Conservation (phyloP, 768 basidiomycete genomes). For the Amanita rimosa region DNA sequence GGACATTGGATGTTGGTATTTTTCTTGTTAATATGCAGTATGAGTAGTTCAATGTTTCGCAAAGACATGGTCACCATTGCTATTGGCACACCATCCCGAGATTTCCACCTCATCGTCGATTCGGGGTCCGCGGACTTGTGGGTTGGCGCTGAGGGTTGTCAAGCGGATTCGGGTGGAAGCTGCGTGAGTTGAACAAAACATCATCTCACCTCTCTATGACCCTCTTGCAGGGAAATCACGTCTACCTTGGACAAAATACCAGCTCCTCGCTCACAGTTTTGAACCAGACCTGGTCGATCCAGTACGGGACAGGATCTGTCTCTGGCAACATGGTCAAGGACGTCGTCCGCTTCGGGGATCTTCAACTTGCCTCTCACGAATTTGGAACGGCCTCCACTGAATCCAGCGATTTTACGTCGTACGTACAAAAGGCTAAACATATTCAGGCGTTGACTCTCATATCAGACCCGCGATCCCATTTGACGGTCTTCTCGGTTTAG, state of each 20-base stretch:
- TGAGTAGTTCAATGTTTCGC: background rate
- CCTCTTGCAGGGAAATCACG: slow-evolving; percentile 22
- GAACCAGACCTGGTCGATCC: slow-evolving; percentile 34
- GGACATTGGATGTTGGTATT: slow-evolving; percentile 36
- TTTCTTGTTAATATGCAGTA: background rate
- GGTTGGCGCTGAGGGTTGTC: slow-evolving; percentile 38
- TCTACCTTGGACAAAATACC: slow-evolving; percentile 41
- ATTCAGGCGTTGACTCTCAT: background rate
- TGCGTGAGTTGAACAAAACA: slow-evolving; percentile 14
- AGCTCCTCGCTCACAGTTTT: slow-evolving; percentile 48
- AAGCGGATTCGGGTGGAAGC: slow-evolving; percentile 17
- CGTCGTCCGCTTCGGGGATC: slow-evolving; percentile 44
- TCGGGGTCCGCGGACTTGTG: slow-evolving; percentile 55
- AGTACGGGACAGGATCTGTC: slow-evolving; percentile 46
- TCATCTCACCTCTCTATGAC: background rate
- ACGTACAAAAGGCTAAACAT: slow-evolving; percentile 4
- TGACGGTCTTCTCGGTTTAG: slow-evolving; percentile 48
- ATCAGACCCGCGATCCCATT: slow-evolving; percentile 23
- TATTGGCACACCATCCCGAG: slow-evolving; percentile 35
- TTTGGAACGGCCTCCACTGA: slow-evolving; percentile 57
- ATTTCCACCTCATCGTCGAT: slow-evolving; percentile 46
- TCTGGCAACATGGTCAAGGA: slow-evolving; percentile 47
- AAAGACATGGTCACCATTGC: slow-evolving; percentile 20
- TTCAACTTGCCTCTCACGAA: slow-evolving; percentile 35
- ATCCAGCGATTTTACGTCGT: slow-evolving; percentile 39